Conservation (phyloP, 805 yeast species). For the Kodamaea restingae region DNA sequence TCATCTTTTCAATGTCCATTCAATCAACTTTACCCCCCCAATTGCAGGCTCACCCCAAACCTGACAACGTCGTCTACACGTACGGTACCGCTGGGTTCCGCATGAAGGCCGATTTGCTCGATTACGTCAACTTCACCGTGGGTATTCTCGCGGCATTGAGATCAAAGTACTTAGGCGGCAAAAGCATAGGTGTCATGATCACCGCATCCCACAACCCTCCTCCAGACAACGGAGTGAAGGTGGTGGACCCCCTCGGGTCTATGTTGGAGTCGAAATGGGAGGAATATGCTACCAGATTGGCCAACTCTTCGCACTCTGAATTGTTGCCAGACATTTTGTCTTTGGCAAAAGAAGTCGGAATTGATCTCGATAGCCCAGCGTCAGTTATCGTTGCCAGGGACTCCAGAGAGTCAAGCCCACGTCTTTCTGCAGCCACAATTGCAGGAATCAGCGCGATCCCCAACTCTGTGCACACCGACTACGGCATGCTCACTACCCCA, state of each 20-base stretch:
- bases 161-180: conserved; percentile 64
- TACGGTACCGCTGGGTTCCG: conserved; percentile 99
- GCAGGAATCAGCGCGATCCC: conserved; percentile 57
- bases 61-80: conserved; percentile 38
- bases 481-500: conserved; percentile 83
- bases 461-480: conserved; percentile 44
- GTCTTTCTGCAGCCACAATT: conserved; percentile 52
- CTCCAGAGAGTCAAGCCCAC: conserved; percentile 80
- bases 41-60: conserved; percentile 39
- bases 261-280: conserved; percentile 90
- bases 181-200: conserved; percentile 90
- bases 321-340: conserved; percentile 37
- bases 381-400: conserved; percentile 74
- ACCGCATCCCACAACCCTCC: conserved; percentile 97
- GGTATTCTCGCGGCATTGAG: conserved; percentile 81
- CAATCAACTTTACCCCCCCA: conserved; percentile 1
- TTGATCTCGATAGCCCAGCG: conserved; percentile 43
- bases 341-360: conserved; percentile 39
- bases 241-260: conserved; percentile 91
- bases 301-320: conserved; percentile 56
- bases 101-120: conserved; percentile 62
- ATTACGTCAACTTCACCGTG: conserved; percentile 69
- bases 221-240: conserved; percentile 44
- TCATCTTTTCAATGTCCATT: neutral
- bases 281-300: conserved; percentile 68